Percentiles rank a stretch among this genome's conserved stretches.
phyloP scores from a whole-genome alignment of 2,329 filamentous ascomycete species.

The Microdochium paspali region DNA sequence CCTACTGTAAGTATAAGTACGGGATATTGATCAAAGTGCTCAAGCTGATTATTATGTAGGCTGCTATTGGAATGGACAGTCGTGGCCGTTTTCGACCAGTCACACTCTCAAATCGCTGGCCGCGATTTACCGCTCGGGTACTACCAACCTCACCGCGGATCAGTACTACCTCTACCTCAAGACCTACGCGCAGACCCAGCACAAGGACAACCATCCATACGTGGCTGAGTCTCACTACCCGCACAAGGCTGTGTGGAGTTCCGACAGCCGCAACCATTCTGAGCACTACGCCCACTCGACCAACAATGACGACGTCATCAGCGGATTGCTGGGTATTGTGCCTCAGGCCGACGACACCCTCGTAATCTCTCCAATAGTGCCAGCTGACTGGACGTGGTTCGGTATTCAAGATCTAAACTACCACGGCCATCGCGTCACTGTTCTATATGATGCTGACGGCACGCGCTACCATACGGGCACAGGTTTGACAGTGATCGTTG shows the following conservation, averaged over 20 bases:
- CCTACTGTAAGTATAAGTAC: constrained; percentile 15
- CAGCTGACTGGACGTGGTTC: constrained; percentile 26
- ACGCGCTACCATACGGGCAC: constrained; percentile 21
- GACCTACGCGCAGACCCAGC: constrained; percentile 28
- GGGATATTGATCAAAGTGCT: too few species aligned
- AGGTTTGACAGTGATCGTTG: constrained; percentile 26
- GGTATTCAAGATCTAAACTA: constrained; percentile 31
- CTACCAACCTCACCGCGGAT: constrained; percentile 21
- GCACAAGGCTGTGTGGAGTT: constrained; percentile 22
- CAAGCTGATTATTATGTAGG: constrained; percentile 16
- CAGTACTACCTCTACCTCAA: constrained; percentile 26
- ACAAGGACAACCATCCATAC: constrained; percentile 29
- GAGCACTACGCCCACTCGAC: constrained; percentile 35
- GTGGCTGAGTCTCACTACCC: constrained; percentile 33
- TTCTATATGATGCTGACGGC: constrained; percentile 29
- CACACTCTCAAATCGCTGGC: constrained; percentile 30
- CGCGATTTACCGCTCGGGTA: constrained; percentile 20
- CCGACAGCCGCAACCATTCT: constrained; percentile 25
- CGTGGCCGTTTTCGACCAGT: constrained; percentile 33
- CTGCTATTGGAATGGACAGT: constrained; percentile 33
- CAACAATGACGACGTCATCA: constrained; percentile 32
- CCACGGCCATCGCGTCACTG: constrained; percentile 28
- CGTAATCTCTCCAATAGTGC: constrained; percentile 27
- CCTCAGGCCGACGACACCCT: constrained; percentile 26
- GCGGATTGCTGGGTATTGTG: constrained; percentile 29